These are phyloP conservation scores for Leccinum rimulosum DNA, from an alignment of 768 basidiomycete species.

Conservation along the genomic window DNA sequence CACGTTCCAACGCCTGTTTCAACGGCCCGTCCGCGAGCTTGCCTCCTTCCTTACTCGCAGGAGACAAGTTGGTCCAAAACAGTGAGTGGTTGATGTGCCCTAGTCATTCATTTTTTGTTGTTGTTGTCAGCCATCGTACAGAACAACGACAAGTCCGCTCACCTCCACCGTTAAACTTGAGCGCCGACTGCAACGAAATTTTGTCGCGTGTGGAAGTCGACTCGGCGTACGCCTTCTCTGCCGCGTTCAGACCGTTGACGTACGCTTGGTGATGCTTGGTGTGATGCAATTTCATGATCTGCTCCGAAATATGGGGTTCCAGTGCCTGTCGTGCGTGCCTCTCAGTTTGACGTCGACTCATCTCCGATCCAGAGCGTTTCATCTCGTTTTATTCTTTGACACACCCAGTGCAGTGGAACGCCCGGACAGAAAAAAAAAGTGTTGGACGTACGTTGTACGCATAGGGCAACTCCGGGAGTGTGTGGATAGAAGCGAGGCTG, in stretches of 20 bases:
- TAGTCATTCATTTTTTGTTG: background rate
- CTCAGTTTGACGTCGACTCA: background rate
- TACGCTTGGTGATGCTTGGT: constrained; percentile 90
- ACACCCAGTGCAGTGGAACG: background rate
- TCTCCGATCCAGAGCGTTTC: background rate
- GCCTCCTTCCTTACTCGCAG: constrained; percentile 60
- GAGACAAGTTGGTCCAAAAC: constrained; percentile 98
- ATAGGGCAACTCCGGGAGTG: constrained; percentile 79
- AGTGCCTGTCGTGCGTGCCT: constrained; percentile 55
- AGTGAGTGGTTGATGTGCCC: constrained; percentile 94
- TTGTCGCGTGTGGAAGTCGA: constrained; percentile 63
- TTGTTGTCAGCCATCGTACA: background rate
- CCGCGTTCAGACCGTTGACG: constrained; percentile 91
- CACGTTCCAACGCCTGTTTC: constrained; percentile 69
- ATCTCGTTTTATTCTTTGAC: no score
- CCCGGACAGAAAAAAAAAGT: background rate
- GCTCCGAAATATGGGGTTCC: constrained; percentile 85
- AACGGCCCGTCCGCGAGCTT: constrained; percentile 63
- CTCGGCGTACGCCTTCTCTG: constrained; percentile 78
- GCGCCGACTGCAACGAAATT: constrained; percentile 84
- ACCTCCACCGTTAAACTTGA: constrained; percentile 99
- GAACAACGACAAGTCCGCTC: constrained; percentile 8
- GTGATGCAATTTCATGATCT: constrained; percentile 96
- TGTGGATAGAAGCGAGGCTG: constrained; percentile 53
- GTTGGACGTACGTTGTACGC: constrained; percentile 61